Conservation (phyloP, 495 filamentous ascomycete genomes). For the Penicillium riverlandense region DNA sequence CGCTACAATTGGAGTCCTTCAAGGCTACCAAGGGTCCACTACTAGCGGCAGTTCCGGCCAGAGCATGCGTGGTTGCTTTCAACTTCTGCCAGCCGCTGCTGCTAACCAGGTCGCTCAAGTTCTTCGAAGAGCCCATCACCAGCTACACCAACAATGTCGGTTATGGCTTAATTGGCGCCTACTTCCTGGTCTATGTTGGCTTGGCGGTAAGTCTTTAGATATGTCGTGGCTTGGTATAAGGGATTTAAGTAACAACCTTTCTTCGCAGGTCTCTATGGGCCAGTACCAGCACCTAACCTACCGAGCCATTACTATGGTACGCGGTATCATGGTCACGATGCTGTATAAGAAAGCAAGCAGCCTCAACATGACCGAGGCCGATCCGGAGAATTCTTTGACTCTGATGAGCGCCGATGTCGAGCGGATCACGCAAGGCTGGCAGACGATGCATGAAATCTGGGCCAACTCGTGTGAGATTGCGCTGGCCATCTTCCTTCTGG, state of each 20-base stretch:
- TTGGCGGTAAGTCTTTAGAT: constrained; percentile 54
- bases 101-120: constrained; percentile 43
- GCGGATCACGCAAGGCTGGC: constrained; percentile 40
- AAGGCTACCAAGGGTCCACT: constrained; percentile 41
- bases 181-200: constrained; percentile 51
- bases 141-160: constrained; percentile 40
- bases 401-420: constrained; percentile 61
- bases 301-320: constrained; percentile 51
- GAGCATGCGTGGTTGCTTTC: constrained; percentile 50
- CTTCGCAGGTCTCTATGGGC: constrained; percentile 26
- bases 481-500: constrained; percentile 51
- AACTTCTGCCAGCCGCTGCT: constrained; percentile 59
- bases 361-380: constrained; percentile 33
- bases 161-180: constrained; percentile 61
- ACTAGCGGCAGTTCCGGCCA: constrained; percentile 41
- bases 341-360: constrained; percentile 46
- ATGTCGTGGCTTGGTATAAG: constrained; percentile 31
- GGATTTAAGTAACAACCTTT: neutral
- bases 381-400: constrained; percentile 48
- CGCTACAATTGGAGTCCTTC: constrained; percentile 41
- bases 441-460: constrained; percentile 51
- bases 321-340: constrained; percentile 50
- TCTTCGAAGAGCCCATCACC: constrained; percentile 36
- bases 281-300: constrained; percentile 51
- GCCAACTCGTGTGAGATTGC: constrained; percentile 50